These are phyloP conservation scores for Serendipita indica DNA, from an alignment of 768 basidiomycete genomes.

Conservation along the genomic window DNA sequence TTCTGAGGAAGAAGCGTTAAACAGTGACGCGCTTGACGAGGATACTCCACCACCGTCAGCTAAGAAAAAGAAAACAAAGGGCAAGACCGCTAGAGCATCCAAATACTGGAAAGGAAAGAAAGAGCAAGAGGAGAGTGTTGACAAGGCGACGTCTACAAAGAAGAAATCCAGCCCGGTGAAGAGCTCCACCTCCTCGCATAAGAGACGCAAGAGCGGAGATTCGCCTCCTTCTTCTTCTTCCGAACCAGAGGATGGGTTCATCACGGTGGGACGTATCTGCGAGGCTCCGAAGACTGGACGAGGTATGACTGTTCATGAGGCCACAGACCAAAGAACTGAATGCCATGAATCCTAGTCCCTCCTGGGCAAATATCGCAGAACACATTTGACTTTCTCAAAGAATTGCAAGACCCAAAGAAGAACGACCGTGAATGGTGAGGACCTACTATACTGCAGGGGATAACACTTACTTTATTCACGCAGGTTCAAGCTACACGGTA, in stretches of 20 bases:
- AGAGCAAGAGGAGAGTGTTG: constrained; percentile 12
- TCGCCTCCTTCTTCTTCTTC: too few species aligned
- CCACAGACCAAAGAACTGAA: neutral
- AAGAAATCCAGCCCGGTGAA: constrained; percentile 13
- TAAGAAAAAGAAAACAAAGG: constrained; percentile 21
- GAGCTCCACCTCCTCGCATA: constrained; percentile 16
- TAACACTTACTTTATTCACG: neutral
- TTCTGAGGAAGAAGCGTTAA: constrained; percentile 17
- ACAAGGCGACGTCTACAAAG: neutral
- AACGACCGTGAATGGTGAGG: constrained; percentile 75
- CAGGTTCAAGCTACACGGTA: constrained; percentile 77
- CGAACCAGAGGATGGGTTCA: constrained; percentile 27
- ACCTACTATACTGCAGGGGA: neutral
- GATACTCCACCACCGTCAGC: constrained; percentile 16
- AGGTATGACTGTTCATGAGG: constrained; percentile 38
- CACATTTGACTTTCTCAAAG: constrained; percentile 58
- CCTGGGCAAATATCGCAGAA: constrained; percentile 78
- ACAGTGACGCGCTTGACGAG: constrained; percentile 27
- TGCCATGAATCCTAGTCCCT: constrained; percentile 39
- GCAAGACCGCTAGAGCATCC: constrained; percentile 12
- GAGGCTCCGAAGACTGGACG: constrained; percentile 67
- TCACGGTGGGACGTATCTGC: constrained; percentile 45
- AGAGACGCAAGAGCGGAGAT: constrained; percentile 21
- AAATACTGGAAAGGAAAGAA: constrained; percentile 10
- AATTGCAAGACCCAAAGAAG: constrained; percentile 56